Evolutionary conservation across 2,329 filamentous ascomycete genomes (phyloP).

Genomic region (Sarocladium brachiariae): DNA sequence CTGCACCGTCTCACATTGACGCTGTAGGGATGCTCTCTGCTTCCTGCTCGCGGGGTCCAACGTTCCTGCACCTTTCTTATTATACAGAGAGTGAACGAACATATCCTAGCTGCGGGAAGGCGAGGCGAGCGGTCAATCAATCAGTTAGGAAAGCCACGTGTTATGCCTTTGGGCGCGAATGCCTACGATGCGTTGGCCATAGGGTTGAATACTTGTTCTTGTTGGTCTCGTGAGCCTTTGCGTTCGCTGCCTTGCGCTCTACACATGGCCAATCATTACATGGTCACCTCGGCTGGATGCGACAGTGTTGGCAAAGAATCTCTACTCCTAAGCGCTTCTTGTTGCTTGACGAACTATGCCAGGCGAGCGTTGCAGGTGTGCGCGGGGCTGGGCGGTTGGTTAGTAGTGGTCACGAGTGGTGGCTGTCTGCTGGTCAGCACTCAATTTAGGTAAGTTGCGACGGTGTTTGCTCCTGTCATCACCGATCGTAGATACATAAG

Average conservation of each 20-base stretch:
- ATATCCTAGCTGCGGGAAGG: not conserved
- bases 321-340: not conserved
- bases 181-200: constrained; percentile 5
- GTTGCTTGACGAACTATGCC: not conserved
- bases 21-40: too few relatives aligned
- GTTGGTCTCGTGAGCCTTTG: not conserved
- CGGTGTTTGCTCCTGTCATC: not conserved
- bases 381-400: constrained; percentile 4
- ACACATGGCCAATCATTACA: not conserved
- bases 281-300: constrained; percentile 5
- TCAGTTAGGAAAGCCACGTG: constrained; percentile 3
- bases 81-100: not conserved
- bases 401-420: too few relatives aligned
- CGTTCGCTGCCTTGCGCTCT: not conserved
- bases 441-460: not conserved
- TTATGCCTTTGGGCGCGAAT: constrained; percentile 8
- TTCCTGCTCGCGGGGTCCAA: too few relatives aligned
- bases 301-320: not conserved
- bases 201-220: not conserved
- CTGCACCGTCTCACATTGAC: too few relatives aligned
- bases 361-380: too few relatives aligned
- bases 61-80: not conserved
- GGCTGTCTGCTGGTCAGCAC: too few relatives aligned
- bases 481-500: too few relatives aligned
- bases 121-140: not conserved